Evolutionary conservation across 169 alveolate species (phyloP).

Genomic region (Plasmodium yoelii): DNA sequence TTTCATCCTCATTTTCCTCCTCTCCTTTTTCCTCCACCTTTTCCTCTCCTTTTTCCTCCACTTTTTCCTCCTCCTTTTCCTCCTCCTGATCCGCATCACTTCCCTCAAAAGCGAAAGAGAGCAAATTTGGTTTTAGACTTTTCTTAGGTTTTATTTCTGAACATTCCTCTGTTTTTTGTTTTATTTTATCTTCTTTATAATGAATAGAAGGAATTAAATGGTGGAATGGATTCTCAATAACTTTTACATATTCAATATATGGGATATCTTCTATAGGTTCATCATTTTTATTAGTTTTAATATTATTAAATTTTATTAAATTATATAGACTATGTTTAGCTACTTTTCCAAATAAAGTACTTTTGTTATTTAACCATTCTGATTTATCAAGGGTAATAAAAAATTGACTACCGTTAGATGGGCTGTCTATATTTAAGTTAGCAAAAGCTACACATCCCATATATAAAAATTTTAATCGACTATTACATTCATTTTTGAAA

Average conservation of each 20-base stretch:
- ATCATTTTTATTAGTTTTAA: slow-evolving; percentile 81
- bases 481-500: slow-evolving; percentile 95
- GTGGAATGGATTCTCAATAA: slow-evolving; percentile 83
- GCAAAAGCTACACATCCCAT: slow-evolving; percentile 76
- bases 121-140: slow-evolving; percentile 71
- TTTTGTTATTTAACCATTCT: slow-evolving; percentile 90
- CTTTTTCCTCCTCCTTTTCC: not conserved
- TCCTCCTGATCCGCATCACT: slow-evolving; percentile 2
- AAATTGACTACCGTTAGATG: slow-evolving; percentile 88
- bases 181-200: slow-evolving; percentile 20
- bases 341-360: slow-evolving; percentile 95
- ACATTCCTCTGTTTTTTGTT: not conserved
- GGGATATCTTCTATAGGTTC: slow-evolving; percentile 76
- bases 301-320: slow-evolving; percentile 77
- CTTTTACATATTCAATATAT: slow-evolving; percentile 65
- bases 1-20: not conserved
- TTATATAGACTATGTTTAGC: slow-evolving; percentile 84
- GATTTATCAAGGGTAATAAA: slow-evolving; percentile 93
- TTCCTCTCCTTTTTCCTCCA: not conserved
- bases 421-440: slow-evolving; percentile 60
- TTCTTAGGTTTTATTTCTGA: not conserved
- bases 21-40: not conserved
- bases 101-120: slow-evolving; percentile 68
- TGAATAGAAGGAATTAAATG: slow-evolving; percentile 78
- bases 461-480: slow-evolving; percentile 89